Conservation (phyloP, 768 basidiomycete genomes). For the Psilocybe sp. region DNA sequence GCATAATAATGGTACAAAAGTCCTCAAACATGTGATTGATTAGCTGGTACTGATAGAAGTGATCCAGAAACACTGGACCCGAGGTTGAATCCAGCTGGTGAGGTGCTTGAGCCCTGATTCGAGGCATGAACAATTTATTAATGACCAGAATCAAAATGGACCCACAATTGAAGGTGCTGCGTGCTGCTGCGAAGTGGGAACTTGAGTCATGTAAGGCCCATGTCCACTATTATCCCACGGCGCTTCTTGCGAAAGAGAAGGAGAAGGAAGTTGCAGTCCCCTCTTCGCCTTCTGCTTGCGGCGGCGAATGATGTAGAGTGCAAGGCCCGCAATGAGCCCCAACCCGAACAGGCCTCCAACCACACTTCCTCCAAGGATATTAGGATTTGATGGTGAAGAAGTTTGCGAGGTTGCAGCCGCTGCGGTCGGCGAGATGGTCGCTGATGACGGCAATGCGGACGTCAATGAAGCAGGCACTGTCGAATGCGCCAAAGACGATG, state of each 20-base stretch:
- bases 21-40: conserved; percentile 2
- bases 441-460: conserved; percentile 1
- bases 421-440: conserved; percentile 7
- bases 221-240: conserved; percentile 9
- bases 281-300: conserved; percentile 17
- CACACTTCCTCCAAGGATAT: conserved; percentile 44
- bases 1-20: neutral
- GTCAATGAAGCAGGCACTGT: neutral
- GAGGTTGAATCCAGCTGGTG: neutral
- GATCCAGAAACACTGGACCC: conserved; percentile 8
- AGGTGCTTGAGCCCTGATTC: conserved; percentile 10
- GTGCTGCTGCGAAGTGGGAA: neutral
- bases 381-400: conserved; percentile 18
- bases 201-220: conserved; percentile 18
- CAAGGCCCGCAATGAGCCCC: conserved; percentile 27
- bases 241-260: conserved; percentile 9
- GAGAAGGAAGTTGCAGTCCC: conserved; percentile 14
- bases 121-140: neutral
- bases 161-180: conserved; percentile 11
- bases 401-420: conserved; percentile 13
- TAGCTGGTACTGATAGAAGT: conserved; percentile 8
- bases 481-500: neutral
- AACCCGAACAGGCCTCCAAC: conserved; percentile 38
- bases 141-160: neutral
- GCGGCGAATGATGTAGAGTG: conserved; percentile 22